Evolutionary conservation across 1,139 yeast species (phyloP).

Genomic region (Kluyveromyces sp.): DNA sequence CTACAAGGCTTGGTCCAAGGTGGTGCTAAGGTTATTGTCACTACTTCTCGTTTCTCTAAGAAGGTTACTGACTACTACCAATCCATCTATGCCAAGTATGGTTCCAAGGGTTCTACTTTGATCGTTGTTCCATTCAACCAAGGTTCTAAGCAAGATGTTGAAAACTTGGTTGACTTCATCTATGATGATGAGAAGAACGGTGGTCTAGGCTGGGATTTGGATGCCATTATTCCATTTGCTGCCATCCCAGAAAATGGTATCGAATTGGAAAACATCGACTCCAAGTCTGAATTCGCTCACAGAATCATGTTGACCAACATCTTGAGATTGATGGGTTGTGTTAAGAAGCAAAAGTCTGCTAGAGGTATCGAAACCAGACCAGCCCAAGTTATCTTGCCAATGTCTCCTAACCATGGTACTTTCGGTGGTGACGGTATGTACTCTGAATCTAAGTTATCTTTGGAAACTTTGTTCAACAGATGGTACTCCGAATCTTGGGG

Average conservation of each 20-base stretch:
- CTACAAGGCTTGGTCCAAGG: constrained; percentile 92
- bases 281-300: constrained; percentile 95
- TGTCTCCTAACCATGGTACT: constrained; percentile 98
- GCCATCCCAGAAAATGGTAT: constrained; percentile 98
- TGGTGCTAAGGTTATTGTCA: constrained; percentile 95
- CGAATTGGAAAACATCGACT: constrained; percentile 86
- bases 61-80: constrained; percentile 94
- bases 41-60: constrained; percentile 92
- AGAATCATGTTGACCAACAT: constrained; percentile 96
- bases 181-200: constrained; percentile 76
- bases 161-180: constrained; percentile 75
- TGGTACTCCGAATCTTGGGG: constrained; percentile 99
- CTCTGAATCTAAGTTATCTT: constrained; percentile 91
- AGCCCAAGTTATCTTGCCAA: constrained; percentile 92
- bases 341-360: constrained; percentile 70
- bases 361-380: constrained; percentile 88
- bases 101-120: constrained; percentile 85
- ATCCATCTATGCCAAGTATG: constrained; percentile 82
- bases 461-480: constrained; percentile 95
- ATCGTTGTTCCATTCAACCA: constrained; percentile 98
- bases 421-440: constrained; percentile 97
- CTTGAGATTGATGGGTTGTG: constrained; percentile 83
- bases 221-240: constrained; percentile 92
- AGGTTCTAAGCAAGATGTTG: constrained; percentile 91
- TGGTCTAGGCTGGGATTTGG: constrained; percentile 97